Conservation (phyloP, 192 early-diverging fungal species). For the Backusella macrospora region DNA sequence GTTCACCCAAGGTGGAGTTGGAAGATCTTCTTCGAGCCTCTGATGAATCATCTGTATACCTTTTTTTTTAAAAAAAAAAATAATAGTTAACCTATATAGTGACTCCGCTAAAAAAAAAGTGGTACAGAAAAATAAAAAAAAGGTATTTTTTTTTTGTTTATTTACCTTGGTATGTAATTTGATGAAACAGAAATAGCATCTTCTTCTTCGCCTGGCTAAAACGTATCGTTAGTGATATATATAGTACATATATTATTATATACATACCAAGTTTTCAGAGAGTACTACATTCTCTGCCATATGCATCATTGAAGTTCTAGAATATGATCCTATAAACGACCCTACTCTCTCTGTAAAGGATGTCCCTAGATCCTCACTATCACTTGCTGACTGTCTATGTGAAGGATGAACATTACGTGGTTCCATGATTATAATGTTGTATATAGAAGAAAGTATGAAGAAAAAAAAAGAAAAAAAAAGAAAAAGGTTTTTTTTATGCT, state of each 20-base stretch:
- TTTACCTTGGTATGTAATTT: conserved; percentile 18
- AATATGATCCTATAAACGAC: conserved; percentile 38
- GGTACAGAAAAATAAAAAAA: not conserved
- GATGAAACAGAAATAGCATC: not conserved
- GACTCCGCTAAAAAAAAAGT: not conserved
- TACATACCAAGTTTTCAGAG: conserved; percentile 1
- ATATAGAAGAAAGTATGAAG: not conserved
- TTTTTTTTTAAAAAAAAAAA: not conserved
- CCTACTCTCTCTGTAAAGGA: conserved; percentile 25
- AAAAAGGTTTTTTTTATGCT: not conserved
- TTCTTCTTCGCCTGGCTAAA: conserved; percentile 1
- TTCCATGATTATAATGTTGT: not conserved
- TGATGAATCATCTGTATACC: not conserved
- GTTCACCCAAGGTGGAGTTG: conserved; percentile 8
- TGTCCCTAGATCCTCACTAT: not conserved
- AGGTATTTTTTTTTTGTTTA: not conserved
- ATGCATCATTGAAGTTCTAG: conserved; percentile 35
- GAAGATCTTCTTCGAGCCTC: not conserved
- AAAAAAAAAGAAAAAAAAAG: not conserved
- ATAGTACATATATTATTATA: not conserved
- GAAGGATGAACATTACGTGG: conserved; percentile 34
- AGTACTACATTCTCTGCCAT: conserved; percentile 42
- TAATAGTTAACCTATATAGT: too few relatives aligned
- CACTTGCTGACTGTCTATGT: conserved; percentile 16
- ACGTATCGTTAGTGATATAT: not conserved